Percentiles rank a stretch among this genome's conserved stretches.
phyloP scores from a whole-genome alignment of 371 early-diverging fungal genomes.

The Paraphysoderma sedebokerense region DNA sequence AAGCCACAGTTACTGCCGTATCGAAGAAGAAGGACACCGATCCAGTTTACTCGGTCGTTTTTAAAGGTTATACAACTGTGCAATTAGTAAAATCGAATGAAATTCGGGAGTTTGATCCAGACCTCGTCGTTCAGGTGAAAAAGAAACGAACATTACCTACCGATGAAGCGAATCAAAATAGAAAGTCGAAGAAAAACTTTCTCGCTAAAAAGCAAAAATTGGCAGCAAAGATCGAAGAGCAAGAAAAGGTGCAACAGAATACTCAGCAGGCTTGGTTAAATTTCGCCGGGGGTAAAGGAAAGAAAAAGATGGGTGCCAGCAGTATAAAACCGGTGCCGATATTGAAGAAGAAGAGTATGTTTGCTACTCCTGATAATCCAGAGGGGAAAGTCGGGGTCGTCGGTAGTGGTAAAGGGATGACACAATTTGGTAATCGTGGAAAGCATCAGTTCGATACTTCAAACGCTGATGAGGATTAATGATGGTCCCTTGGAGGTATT shows the following conservation, averaged over 20 bases:
- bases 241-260: background rate
- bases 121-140: too few species aligned
- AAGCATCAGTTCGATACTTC: slow-evolving; percentile 15
- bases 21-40: background rate
- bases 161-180: too few species aligned
- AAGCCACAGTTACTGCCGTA: slow-evolving; percentile 13
- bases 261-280: background rate
- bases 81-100: background rate
- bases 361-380: slow-evolving; percentile 25
- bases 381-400: slow-evolving; percentile 23
- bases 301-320: background rate
- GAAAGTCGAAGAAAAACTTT: background rate
- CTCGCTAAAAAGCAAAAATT: background rate
- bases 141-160: too few species aligned
- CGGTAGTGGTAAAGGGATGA: slow-evolving; percentile 22
- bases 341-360: slow-evolving; percentile 15
- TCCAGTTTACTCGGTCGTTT: background rate
- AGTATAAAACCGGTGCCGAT: background rate
- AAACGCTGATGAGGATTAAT: too few species aligned
- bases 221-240: slow-evolving; percentile 1
- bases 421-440: slow-evolving; percentile 16
- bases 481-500: too few species aligned
- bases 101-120: background rate
- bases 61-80: background rate
- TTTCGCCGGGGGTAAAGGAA: background rate